These are phyloP conservation scores for Cryptococcus sp. DNA, from an alignment of 1,284 basidiomycete species.

Conservation along the genomic window DNA sequence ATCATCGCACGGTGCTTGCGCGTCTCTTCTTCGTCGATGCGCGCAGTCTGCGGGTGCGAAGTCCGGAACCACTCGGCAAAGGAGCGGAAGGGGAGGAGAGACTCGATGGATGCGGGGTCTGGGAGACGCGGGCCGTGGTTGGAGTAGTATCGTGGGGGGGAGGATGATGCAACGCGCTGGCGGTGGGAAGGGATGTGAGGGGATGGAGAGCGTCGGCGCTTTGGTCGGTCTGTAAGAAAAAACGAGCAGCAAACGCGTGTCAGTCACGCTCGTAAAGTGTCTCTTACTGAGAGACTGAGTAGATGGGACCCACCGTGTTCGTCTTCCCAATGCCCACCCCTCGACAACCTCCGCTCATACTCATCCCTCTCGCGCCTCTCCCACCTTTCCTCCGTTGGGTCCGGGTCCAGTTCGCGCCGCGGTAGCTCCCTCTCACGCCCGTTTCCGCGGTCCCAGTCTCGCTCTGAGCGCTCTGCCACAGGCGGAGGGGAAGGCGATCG, in stretches of 20 bases:
- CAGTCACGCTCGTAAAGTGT: too few species aligned
- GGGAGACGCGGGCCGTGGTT: conserved; percentile 18
- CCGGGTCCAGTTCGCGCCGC: conserved; percentile 25
- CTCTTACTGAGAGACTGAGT: too few species aligned
- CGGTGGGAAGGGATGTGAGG: conserved; percentile 61
- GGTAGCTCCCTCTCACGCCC: conserved; percentile 29
- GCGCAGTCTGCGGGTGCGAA: conserved; percentile 68
- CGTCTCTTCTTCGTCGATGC: conserved; percentile 39
- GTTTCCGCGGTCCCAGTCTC: conserved; percentile 18
- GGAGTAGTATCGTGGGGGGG: conserved; percentile 19
- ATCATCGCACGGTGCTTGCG: conserved; percentile 25
- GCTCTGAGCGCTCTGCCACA: background rate
- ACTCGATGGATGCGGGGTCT: conserved; percentile 78
- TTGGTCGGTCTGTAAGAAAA: conserved; percentile 53
- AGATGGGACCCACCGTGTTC: conserved; percentile 31
- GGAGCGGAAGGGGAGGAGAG: conserved; percentile 73
- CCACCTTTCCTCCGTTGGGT: conserved; percentile 18
- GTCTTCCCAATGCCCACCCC: conserved; percentile 34
- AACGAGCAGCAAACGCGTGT: too few species aligned
- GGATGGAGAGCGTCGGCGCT: conserved; percentile 77
- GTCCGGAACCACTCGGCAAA: conserved; percentile 88
- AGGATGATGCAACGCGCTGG: conserved; percentile 30
- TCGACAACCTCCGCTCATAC: conserved; percentile 12
- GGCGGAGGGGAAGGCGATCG: conserved; percentile 2
- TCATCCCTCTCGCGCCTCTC: conserved; percentile 20